Conservation (phyloP, 2,329 filamentous ascomycete species). For the Aspergillus thermomutatus region DNA sequence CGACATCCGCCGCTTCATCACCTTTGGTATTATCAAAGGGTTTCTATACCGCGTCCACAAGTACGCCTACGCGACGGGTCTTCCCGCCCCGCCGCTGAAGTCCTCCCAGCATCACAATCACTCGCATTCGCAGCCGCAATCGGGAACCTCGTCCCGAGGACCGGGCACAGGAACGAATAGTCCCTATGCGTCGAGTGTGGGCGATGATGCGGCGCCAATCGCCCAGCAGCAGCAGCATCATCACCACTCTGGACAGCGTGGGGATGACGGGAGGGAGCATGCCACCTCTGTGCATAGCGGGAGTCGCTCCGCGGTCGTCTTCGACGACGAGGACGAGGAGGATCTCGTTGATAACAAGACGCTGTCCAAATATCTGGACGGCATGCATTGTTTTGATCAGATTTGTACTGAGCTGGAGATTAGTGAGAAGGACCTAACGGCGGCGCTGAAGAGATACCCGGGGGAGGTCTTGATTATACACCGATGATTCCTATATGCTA, state of each 20-base stretch:
- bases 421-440: constrained; percentile 45
- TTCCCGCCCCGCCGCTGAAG: constrained; percentile 26
- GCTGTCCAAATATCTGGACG: constrained; percentile 44
- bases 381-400: constrained; percentile 49
- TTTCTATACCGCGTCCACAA: constrained; percentile 91
- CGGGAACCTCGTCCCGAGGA: constrained; percentile 22
- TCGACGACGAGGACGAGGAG: constrained; percentile 30
- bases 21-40: constrained; percentile 94
- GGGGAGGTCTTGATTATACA: constrained; percentile 47
- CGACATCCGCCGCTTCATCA: constrained; percentile 86
- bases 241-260: constrained; percentile 2
- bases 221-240: constrained; percentile 8
- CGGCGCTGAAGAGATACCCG: constrained; percentile 40
- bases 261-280: constrained; percentile 19
- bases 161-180: constrained; percentile 30
- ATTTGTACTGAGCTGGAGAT: constrained; percentile 50
- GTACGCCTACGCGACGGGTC: constrained; percentile 62
- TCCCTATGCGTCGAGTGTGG: constrained; percentile 24
- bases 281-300: constrained; percentile 27
- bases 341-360: constrained; percentile 34
- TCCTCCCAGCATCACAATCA: constrained; percentile 16
- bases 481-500: constrained; percentile 29
- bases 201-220: constrained; percentile 19
- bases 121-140: constrained; percentile 17
- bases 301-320: constrained; percentile 18